These are phyloP conservation scores for Glycine soja DNA, from an alignment of 306 rosid species.

Conservation along the genomic window DNA sequence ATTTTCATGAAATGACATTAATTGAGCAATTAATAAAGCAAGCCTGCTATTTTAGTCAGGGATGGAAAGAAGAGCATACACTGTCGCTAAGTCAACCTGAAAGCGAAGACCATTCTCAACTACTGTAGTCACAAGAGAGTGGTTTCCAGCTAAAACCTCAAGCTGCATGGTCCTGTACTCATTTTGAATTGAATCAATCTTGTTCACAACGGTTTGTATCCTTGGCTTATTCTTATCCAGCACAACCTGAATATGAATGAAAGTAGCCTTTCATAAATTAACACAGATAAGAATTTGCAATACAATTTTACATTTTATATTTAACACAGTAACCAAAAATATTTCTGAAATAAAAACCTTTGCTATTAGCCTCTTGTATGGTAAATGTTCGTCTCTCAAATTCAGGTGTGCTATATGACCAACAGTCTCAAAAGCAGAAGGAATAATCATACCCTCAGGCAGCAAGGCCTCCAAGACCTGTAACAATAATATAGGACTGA, in stretches of 20 bases:
- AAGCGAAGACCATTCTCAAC: slow-evolving; percentile 89
- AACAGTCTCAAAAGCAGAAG: slow-evolving; percentile 84
- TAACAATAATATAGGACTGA: slow-evolving; percentile 44
- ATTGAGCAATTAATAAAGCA: slow-evolving; percentile 35
- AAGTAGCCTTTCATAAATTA: slow-evolving; percentile 29
- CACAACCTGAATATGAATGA: slow-evolving; percentile 72
- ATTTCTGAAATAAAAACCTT: slow-evolving; percentile 59
- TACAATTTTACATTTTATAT: slow-evolving; percentile 6
- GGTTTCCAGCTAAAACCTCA: slow-evolving; percentile 95
- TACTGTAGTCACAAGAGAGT: slow-evolving; percentile 86
- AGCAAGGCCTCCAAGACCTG: slow-evolving; percentile 86
- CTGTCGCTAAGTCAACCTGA: slow-evolving; percentile 90
- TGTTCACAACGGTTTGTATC: slow-evolving; percentile 89
- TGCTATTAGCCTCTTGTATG: slow-evolving; percentile 85
- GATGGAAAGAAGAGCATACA: slow-evolving; percentile 67
- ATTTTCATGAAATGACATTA: slow-evolving; percentile 30
- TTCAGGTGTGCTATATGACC: slow-evolving; percentile 95
- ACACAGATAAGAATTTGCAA: slow-evolving; percentile 37
- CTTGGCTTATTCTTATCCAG: slow-evolving; percentile 91
- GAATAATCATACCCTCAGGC: slow-evolving; percentile 75
- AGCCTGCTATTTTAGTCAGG: slow-evolving; percentile 39
- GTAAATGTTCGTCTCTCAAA: slow-evolving; percentile 86
- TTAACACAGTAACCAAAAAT: slow-evolving; percentile 2
- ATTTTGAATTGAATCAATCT: slow-evolving; percentile 78
- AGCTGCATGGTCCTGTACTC: slow-evolving; percentile 98